These are phyloP conservation scores for Uromyces viciae-fabae DNA, from an alignment of 1,284 basidiomycete species.

Conservation along the genomic window DNA sequence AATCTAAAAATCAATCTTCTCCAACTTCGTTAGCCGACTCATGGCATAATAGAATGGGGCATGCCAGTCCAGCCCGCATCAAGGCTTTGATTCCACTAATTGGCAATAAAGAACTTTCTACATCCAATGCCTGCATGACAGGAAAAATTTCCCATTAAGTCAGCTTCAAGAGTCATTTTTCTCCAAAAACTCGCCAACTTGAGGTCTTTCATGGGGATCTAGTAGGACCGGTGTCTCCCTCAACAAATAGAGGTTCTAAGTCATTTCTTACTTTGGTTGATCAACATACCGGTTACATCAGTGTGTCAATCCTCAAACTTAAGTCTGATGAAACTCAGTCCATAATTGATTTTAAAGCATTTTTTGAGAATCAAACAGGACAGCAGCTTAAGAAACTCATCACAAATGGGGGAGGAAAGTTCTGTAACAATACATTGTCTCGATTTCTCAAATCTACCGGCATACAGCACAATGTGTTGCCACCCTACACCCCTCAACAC, in stretches of 20 bases:
- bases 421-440: not conserved
- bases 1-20: not conserved
- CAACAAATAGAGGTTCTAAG: not conserved
- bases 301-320: not conserved
- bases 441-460: no score
- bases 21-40: not conserved
- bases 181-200: not conserved
- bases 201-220: not conserved
- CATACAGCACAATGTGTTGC: not conserved
- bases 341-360: not conserved
- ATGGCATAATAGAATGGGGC: not conserved
- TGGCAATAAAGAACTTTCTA: no score
- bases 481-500: conserved; percentile 8
- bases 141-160: not conserved
- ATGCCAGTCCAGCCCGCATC: not conserved
- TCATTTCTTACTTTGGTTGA: not conserved
- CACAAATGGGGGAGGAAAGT: not conserved
- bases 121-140: not conserved
- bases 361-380: not conserved
- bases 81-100: no score
- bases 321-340: not conserved
- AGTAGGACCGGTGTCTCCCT: not conserved
- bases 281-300: not conserved
- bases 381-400: not conserved
- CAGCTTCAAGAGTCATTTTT: not conserved